Base-by-base conservation (phyloP, 2,329 filamentous ascomycete species). In the Sclerotinia borealis region DNA sequence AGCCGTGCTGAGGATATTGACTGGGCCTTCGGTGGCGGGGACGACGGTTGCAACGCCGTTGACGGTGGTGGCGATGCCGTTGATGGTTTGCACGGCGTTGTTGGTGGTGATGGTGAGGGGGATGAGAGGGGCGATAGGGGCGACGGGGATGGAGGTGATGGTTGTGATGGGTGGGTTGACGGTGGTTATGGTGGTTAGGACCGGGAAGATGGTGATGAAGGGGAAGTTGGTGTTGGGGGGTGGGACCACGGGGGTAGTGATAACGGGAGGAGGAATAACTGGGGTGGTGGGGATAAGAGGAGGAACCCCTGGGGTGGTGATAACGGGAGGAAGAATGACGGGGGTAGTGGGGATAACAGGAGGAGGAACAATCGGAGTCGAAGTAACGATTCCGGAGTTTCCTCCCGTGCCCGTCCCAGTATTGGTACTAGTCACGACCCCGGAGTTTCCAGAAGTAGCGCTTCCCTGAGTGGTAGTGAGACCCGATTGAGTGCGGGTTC, bases 131-230 rank as follows among this genome's bases (percentile, higher is more conserved):
- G 22, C 15, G 10, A 55, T 52, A 5, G 45, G 43, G 1, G 22
- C 4, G 25, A 61, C n/a, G 7, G 59, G 48, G 8, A 61, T 51
- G 1, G 34, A 39, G 36, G 59, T 61, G 10, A 52, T 52, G 29
- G 59, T 52, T 17, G 48, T 41, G 59, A 61, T 61, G 8, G 59
- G 59, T 25, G 59, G 59, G 27, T 27, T 54, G 9, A 61, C 59
- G 11, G 47, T 61, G 5, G 59, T 61, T 19, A 61, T 51, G n/a
- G 59, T 52, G 1, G 59, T 61, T 6, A 41, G 47, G 9, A 61
- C n/a, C n/a, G 47, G 47, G 48, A 61, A 36, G 34, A 60, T 50
- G 11, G 59, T 61, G 25, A 61, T 41, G 11, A 17, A 17, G 19
- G 48, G 48, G 37, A 61, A 39, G 11, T 19, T n/a, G 31, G 56